A percentile compares a stretch with the other conserved stretches of the same genome.
phyloP scores from a whole-genome alignment of 1,139 yeast species.

The Yamadazyma songkhlaensis region DNA sequence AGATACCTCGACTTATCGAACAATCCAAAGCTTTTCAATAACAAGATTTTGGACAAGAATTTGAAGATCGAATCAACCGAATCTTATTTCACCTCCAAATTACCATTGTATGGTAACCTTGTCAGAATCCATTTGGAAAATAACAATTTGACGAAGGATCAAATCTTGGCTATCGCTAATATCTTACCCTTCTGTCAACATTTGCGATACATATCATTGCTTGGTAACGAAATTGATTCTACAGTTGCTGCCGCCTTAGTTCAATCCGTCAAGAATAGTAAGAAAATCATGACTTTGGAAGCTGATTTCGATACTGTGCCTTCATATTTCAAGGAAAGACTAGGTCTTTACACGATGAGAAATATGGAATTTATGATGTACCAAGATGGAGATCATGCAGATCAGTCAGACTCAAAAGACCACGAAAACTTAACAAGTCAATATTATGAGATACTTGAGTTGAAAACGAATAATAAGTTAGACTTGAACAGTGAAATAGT shows the following conservation, averaged over 20 bases:
- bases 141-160: constrained; percentile 46
- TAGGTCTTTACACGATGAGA: constrained; percentile 67
- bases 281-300: constrained; percentile 38
- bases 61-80: constrained; percentile 18
- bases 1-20: constrained; percentile 67
- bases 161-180: constrained; percentile 57
- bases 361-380: constrained; percentile 56
- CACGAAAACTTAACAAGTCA: constrained; percentile 32
- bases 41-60: constrained; percentile 1
- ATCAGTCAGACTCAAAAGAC: constrained; percentile 7
- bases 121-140: constrained; percentile 61
- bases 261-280: constrained; percentile 41
- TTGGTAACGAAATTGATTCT: constrained; percentile 56
- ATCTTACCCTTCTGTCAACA: constrained; percentile 59
- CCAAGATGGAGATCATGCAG: constrained; percentile 6
- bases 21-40: constrained; percentile 51
- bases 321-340: constrained; percentile 48
- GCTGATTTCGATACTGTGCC: constrained; percentile 40
- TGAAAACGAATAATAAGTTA: constrained; percentile 26
- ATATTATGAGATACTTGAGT: constrained; percentile 30
- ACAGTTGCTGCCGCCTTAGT: constrained; percentile 37
- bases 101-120: constrained; percentile 59
- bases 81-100: constrained; percentile 45
- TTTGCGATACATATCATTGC: constrained; percentile 55
- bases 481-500: constrained; percentile 31